Percentiles rank a stretch among this genome's conserved stretches.
Evolutionary conservation across 2,329 filamentous ascomycete genomes (phyloP).

Genomic region (Aspergillus awamori): DNA sequence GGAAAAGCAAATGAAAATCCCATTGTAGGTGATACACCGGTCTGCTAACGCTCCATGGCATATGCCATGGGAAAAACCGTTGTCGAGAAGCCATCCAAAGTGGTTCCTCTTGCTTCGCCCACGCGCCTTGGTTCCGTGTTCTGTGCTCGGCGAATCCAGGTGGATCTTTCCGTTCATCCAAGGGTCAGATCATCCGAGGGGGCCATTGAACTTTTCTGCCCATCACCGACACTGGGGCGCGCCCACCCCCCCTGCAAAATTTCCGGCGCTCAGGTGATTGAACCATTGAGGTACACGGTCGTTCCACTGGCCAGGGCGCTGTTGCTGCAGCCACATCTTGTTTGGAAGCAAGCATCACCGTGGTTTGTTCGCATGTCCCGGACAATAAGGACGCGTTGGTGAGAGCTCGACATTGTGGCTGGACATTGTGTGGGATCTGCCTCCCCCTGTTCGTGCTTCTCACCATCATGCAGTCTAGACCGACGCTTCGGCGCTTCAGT

Average conservation of each 20-base stretch:
- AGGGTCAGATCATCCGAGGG: constrained; percentile 14
- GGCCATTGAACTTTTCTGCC: constrained; percentile 15
- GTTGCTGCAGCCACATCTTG: constrained; percentile 36
- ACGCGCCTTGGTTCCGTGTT: constrained; percentile 10
- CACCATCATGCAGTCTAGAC: neutral
- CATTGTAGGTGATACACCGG: neutral
- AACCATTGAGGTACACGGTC: constrained; percentile 16
- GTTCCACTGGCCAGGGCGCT: constrained; percentile 20
- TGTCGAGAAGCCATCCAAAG: constrained; percentile 6
- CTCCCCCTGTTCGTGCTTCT: neutral
- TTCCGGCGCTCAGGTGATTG: constrained; percentile 23
- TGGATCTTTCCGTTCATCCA: constrained; percentile 18
- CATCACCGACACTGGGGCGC: constrained; percentile 7
- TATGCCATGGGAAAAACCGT: constrained; percentile 9
- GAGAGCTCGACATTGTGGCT: constrained; percentile 9
- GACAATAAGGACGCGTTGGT: constrained; percentile 17
- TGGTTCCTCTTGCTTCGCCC: constrained; percentile 11
- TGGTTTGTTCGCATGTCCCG: constrained; percentile 8
- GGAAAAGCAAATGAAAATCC: neutral
- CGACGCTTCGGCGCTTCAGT: neutral
- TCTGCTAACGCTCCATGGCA: neutral
- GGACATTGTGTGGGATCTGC: constrained; percentile 6
- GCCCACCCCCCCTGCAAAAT: constrained; percentile 14
- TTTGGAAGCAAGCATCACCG: constrained; percentile 12
- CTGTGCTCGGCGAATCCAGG: constrained; percentile 11